phyloP scores from a whole-genome alignment of 768 basidiomycete species.

The Rhodotorula paludigena region DNA sequence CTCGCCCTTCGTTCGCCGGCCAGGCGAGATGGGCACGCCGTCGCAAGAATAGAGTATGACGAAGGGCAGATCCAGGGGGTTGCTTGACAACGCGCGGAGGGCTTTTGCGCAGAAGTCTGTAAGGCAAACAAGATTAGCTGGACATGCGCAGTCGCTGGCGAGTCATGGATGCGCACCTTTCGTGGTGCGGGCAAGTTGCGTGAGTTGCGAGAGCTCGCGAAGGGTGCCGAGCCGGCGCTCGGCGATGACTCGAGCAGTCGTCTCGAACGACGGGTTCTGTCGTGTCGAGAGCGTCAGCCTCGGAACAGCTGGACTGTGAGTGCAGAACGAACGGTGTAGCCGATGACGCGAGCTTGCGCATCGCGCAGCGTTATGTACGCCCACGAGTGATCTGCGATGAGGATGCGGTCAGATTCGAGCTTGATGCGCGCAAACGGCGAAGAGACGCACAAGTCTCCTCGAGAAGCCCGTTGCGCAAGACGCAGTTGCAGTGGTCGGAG shows the following conservation, averaged over 20 bases:
- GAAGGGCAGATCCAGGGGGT: conserved; percentile 29
- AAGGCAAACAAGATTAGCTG: not conserved
- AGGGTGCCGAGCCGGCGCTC: conserved; percentile 18
- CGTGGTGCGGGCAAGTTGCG: conserved; percentile 11
- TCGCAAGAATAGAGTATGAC: conserved; percentile 23
- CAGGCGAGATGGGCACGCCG: not conserved
- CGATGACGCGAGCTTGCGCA: conserved; percentile 7
- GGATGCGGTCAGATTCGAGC: not conserved
- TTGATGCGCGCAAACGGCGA: not conserved
- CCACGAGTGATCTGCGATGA: conserved; percentile 7
- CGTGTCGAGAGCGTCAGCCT: too few relatives aligned
- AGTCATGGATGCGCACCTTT: not conserved
- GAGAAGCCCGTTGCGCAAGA: conserved; percentile 16
- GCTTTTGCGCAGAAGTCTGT: conserved; percentile 21
- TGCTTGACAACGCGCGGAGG: conserved; percentile 15
- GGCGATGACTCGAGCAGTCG: conserved; percentile 17
- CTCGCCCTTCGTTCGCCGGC: not conserved
- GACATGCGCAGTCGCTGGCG: not conserved
- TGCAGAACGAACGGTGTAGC: conserved; percentile 3
- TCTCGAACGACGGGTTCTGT: conserved; percentile 2
- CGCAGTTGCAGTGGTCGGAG: conserved; percentile 20
- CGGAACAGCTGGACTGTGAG: not conserved
- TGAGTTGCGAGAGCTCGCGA: conserved; percentile 20
- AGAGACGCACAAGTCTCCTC: conserved; percentile 25
- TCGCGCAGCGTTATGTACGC: conserved; percentile 20